phyloP scores from a whole-genome alignment of 164 flowering plant species.

The Macadamia tetraphylla region DNA sequence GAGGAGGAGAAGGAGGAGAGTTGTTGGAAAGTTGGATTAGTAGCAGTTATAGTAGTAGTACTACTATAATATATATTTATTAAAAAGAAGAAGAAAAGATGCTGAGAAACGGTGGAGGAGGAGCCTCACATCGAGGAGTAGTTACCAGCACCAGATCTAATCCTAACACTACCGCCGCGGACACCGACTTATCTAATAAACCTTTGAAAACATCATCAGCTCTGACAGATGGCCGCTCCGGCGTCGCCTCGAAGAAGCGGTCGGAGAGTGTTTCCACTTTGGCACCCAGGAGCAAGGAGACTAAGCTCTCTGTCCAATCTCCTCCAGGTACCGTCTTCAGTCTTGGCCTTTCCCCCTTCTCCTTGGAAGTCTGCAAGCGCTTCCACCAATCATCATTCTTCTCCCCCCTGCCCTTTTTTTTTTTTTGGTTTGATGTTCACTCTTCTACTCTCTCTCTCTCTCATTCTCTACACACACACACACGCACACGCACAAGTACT shows the following conservation, averaged over 20 bases:
- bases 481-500: no score
- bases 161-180: constrained; percentile 3
- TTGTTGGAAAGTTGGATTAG: no score
- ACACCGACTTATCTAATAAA: not conserved
- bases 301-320: constrained; percentile 12
- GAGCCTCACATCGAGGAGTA: constrained; percentile 9
- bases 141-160: constrained; percentile 7
- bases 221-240: not conserved
- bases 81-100: not conserved
- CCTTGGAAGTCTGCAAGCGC: no score
- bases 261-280: constrained; percentile 13
- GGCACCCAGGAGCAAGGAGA: constrained; percentile 14
- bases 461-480: no score
- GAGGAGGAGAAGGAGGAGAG: no score
- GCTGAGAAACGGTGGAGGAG: constrained; percentile 2
- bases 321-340: constrained; percentile 11
- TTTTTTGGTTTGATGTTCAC: not conserved
- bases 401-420: not conserved
- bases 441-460: no score
- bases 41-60: no score
- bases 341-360: no score
- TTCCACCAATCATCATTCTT: not conserved
- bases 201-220: not conserved
- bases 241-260: constrained; percentile 11
- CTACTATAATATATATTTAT: no score